Evolutionary conservation across 768 basidiomycete species (phyloP).

Genomic region (Trametes punicea): DNA sequence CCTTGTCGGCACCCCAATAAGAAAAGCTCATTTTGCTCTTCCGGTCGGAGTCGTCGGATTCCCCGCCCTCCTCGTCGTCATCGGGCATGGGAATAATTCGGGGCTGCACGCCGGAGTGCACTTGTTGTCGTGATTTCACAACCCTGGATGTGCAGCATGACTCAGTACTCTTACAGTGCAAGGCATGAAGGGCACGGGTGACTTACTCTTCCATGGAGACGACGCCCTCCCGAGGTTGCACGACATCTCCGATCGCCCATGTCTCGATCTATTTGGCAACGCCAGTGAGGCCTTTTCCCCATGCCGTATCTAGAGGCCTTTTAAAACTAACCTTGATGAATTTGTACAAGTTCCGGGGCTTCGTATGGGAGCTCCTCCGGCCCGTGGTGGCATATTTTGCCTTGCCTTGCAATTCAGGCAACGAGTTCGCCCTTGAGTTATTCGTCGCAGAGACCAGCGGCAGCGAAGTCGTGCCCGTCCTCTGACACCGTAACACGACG

Average conservation of each 20-base stretch:
- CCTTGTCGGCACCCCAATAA: conserved; percentile 90
- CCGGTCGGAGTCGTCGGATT: conserved; percentile 83
- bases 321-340: conserved; percentile 74
- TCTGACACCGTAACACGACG: conserved; percentile 87
- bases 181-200: background rate
- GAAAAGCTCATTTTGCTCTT: conserved; percentile 95
- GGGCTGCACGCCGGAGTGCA: conserved; percentile 55
- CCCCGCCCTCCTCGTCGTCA: conserved; percentile 52
- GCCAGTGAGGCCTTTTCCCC: background rate
- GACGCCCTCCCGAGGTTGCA: conserved; percentile 74
- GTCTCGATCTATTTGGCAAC: conserved; percentile 63
- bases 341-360: conserved; percentile 89
- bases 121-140: conserved; percentile 65
- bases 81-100: conserved; percentile 67
- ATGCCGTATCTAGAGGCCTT: background rate
- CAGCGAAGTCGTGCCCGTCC: conserved; percentile 83
- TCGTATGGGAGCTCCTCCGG: conserved; percentile 69
- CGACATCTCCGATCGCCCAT: conserved; percentile 77
- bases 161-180: conserved; percentile 14
- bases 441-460: conserved; percentile 66
- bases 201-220: conserved; percentile 90
- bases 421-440: conserved; percentile 67
- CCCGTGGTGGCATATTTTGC: conserved; percentile 83
- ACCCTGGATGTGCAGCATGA: conserved; percentile 43
- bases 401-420: conserved; percentile 82